Evolutionary conservation across 768 basidiomycete species (phyloP), one percentile per base, ranked within the genome.

Genomic region (Hemileccinum impolitum): DNA sequence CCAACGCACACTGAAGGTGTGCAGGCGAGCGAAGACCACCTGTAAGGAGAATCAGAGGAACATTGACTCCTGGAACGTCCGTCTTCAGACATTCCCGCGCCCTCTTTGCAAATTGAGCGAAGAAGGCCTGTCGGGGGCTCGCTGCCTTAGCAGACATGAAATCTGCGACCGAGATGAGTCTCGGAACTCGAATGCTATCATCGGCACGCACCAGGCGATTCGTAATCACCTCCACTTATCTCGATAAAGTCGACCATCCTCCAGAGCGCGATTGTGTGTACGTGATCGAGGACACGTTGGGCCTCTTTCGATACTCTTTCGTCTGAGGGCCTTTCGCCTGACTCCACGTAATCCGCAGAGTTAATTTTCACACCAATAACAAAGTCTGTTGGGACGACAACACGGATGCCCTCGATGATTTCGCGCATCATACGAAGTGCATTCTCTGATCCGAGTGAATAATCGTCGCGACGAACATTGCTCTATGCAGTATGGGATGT

Each of bases 221-320:
- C 88, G 56, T 94, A 95, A 61, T 85, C 84, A 0, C 92, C 92
- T 2, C 92, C 92, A 47, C 85, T 90, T 51, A 95, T 79, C 66
- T 95, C 92, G 43, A 95, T 81, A 59, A 92, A 87, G 64, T 95
- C 92, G 5, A 94, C 59, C 15, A 70, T 67, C 1, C 75, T 75
- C 82, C 89, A 90, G 34, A 65, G 62, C 0, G 84, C 78, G 25
- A 93, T 80, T 34, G 74, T 63, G 15, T 69, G 64, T 12, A 92
- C 70, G 58, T 93, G 84, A 18, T 74, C 65, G 3, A 91, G 65
- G 1, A 84, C 84, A 21, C 76, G 70, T 60, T 30, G 50, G 25
- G 47, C 43, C 32, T 67, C 62, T 6, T 63, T 58, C 31, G 36
- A 32, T 7, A 51, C 52, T 39, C 72, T 70, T 53, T 71, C 71